Percentiles rank a stretch among this genome's conserved stretches.
phyloP scores from a whole-genome alignment of 1,284 basidiomycete genomes.

The Fomes fomentarius region DNA sequence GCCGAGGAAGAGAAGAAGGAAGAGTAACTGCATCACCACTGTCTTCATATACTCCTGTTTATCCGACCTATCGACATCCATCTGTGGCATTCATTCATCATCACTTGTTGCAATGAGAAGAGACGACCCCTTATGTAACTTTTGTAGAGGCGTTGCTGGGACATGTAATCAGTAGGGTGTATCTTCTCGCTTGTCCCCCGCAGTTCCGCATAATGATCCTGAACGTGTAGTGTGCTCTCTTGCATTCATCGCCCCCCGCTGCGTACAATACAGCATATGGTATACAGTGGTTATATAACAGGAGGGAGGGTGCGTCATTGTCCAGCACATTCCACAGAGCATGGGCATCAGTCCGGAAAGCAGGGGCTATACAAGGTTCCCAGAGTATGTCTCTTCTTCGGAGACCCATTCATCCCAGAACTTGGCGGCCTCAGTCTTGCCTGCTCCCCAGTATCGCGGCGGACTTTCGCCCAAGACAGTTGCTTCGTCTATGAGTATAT shows the following conservation, averaged over 20 bases:
- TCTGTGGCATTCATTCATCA: slow-evolving; percentile 13
- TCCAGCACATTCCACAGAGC: too few species aligned
- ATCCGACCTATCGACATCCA: slow-evolving; percentile 11
- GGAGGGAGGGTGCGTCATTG: neutral
- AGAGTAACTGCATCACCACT: slow-evolving; percentile 30
- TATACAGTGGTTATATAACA: slow-evolving; percentile 14
- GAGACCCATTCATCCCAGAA: slow-evolving; percentile 58
- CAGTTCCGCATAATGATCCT: slow-evolving; percentile 10
- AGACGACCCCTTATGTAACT: slow-evolving; percentile 14
- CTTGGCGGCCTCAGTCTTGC: slow-evolving; percentile 52
- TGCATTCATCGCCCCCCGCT: slow-evolving; percentile 10
- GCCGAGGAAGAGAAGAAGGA: slow-evolving; percentile 33
- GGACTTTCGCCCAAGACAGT: slow-evolving; percentile 52
- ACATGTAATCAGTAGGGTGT: slow-evolving; percentile 23
- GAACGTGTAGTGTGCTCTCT: slow-evolving; percentile 18
- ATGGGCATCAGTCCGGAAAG: neutral
- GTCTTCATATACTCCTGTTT: slow-evolving; percentile 11
- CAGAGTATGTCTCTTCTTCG: slow-evolving; percentile 44
- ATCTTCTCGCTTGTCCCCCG: slow-evolving; percentile 9
- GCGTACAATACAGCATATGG: slow-evolving; percentile 22
- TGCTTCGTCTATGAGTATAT: slow-evolving; percentile 62
- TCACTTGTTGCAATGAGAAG: slow-evolving; percentile 4
- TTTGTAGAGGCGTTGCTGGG: slow-evolving; percentile 18
- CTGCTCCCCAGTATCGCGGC: slow-evolving; percentile 58
- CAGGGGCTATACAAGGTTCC: slow-evolving; percentile 13